Base-by-base conservation (phyloP, 2,329 filamentous ascomycete species). In the Cercospora sesami region DNA sequence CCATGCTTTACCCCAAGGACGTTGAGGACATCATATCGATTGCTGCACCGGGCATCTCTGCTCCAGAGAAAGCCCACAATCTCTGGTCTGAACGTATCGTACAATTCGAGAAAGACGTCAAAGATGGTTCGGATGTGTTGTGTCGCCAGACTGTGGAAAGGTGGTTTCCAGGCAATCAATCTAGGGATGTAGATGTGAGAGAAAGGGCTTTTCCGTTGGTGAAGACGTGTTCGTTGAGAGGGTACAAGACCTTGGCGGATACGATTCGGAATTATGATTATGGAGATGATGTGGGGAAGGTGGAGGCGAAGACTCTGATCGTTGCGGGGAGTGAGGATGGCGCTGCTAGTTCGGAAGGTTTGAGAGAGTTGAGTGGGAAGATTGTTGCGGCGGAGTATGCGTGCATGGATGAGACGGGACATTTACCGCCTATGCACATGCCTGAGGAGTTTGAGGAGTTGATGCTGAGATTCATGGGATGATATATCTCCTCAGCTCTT, bases 371-470 rank as follows among this genome's bases (percentile, higher is more conserved):
- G 45, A 71, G 73, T 39, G 63, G 66, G 8, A 55, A 63, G 66
- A 72, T 75, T 30, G 33, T 45, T 14, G 59, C 16, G 28, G 57
- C 69, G 67, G 18, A 59, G 36, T 75, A 68, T 67, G 73, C 73
- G 55, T 60, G 62, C 64, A 70, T 76, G 72, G 64, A 72, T 45
- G 69, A 69, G 6, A 72, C 72, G 36, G 75, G 75, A 10, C 75
- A 77, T 71, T 63, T 76, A 63, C 75, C 74, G 55, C 75, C 75
- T 30, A 72, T 77, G 70, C 75, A 77, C 33, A 67, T 69, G 67
- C 42, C 66, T 18, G 67, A 70, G 57, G 69, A 74, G 59, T 76
- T 76, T 65, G 62, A 71, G n/a, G 64, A 63, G 64, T n/a, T 74
- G 59, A 64, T 73, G 70, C 5, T 75, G 61, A 48, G 42, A 45